phyloP scores from a whole-genome alignment of 2,329 filamentous ascomycete genomes.

The Volutella citrinella region DNA sequence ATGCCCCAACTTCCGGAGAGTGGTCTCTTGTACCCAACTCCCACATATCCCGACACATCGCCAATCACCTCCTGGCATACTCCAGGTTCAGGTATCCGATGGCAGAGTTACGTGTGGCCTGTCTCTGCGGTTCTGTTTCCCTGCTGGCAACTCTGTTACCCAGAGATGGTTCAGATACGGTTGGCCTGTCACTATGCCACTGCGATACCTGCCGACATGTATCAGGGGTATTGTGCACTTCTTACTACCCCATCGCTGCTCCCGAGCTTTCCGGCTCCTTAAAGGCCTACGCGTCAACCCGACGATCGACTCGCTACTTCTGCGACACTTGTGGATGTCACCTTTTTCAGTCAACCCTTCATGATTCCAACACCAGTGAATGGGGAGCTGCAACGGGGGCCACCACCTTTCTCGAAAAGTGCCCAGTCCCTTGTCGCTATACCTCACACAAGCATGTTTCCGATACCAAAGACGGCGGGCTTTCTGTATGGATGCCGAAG shows the following conservation, averaged over 20 bases:
- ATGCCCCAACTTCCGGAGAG: no score
- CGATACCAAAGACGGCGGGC: slow-evolving; percentile 36
- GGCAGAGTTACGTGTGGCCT: no score
- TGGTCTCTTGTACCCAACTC: no score
- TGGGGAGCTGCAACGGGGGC: slow-evolving; percentile 39
- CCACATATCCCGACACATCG: no score
- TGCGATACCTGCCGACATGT: slow-evolving; percentile 28
- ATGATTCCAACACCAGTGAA: neutral
- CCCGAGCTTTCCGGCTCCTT: slow-evolving; percentile 13
- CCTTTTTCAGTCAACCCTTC: slow-evolving; percentile 26
- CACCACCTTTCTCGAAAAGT: slow-evolving; percentile 15
- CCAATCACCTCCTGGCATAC: no score
- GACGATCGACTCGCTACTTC: slow-evolving; percentile 31
- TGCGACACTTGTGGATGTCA: slow-evolving; percentile 42
- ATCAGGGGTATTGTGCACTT: slow-evolving; percentile 37
- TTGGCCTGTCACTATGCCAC: slow-evolving; percentile 28
- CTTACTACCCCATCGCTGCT: slow-evolving; percentile 31
- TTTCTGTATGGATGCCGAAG: slow-evolving; percentile 27
- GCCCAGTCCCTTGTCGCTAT: neutral
- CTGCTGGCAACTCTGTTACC: no score
- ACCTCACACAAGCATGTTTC: slow-evolving; percentile 21
- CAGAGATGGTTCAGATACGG: no score
- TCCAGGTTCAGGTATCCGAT: no score
- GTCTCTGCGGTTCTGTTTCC: no score
- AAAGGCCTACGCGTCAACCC: neutral